phyloP scores from a whole-genome alignment of 495 filamentous ascomycete species.

The Penicillium desertorum region DNA sequence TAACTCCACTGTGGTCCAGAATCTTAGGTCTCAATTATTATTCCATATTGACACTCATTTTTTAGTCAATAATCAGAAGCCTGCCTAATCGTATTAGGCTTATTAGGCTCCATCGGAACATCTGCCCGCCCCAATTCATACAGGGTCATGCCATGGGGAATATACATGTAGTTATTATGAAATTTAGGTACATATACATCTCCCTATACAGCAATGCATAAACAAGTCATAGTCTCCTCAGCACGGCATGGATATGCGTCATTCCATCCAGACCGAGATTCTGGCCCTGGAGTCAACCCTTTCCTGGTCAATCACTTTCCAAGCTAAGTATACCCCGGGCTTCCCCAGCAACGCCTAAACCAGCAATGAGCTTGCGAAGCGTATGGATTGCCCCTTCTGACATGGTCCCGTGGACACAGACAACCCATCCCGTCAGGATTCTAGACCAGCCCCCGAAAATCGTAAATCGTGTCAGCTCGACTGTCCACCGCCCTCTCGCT shows the following conservation, averaged over 20 bases:
- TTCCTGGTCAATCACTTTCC: constrained; percentile 14
- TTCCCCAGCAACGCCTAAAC: constrained; percentile 11
- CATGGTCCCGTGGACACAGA: constrained; percentile 3
- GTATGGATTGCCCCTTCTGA: constrained; percentile 5
- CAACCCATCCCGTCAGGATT: constrained; percentile 6
- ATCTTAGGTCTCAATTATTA: constrained; percentile 7
- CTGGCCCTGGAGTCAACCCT: constrained; percentile 8
- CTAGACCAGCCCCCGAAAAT: constrained; percentile 16
- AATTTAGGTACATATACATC: neutral
- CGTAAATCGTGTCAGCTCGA: constrained; percentile 12
- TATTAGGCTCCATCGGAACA: constrained; percentile 13
- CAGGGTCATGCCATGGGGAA: constrained; percentile 2
- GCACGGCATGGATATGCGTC: constrained; percentile 10
- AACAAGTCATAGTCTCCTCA: constrained; percentile 10
- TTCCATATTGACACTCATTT: neutral
- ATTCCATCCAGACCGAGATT: constrained; percentile 12
- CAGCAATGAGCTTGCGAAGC: constrained; percentile 8
- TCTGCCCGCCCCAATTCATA: constrained; percentile 4
- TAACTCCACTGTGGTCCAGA: constrained; percentile 15
- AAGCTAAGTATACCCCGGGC: constrained; percentile 4
- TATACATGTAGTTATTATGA: constrained; percentile 2
- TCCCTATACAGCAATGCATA: constrained; percentile 8
- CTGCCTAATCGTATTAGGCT: constrained; percentile 8
- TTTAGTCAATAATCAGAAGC: neutral
- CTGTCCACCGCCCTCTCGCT: constrained; percentile 31